Conservation (phyloP, 2,329 filamentous ascomycete species). For the Ophiognomonia clavigignenti-juglandacearum region DNA sequence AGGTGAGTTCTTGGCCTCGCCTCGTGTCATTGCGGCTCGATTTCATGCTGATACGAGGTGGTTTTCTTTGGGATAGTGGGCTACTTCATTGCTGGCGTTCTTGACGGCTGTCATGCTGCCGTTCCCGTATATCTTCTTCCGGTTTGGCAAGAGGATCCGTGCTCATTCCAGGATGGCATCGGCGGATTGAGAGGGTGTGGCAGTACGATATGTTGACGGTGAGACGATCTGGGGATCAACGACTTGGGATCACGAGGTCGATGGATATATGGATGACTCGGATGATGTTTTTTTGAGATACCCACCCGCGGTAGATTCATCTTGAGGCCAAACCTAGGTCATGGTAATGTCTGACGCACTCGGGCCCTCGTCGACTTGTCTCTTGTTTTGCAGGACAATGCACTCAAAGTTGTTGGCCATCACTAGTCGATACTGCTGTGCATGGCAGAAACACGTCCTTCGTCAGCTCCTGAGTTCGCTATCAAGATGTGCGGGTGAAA, state of each 20-base stretch:
- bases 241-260: too few relatives aligned
- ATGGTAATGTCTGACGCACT: too few relatives aligned
- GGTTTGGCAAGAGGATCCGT: slow-evolving; percentile 53
- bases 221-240: too few relatives aligned
- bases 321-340: too few relatives aligned
- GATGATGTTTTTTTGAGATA: background rate
- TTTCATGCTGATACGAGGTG: slow-evolving; percentile 11
- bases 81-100: slow-evolving; percentile 56
- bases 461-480: background rate
- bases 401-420: too few relatives aligned
- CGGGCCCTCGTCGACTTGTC: background rate
- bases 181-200: slow-evolving; percentile 13
- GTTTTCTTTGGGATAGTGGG: slow-evolving; percentile 44
- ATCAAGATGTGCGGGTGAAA: background rate
- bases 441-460: background rate
- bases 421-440: background rate
- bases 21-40: background rate
- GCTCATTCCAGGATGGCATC: slow-evolving; percentile 49
- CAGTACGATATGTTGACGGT: background rate
- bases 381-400: background rate
- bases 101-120: slow-evolving; percentile 58
- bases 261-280: too few relatives aligned
- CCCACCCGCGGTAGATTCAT: background rate
- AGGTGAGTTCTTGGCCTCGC: slow-evolving; percentile 24
- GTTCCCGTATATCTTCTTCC: slow-evolving; percentile 60